Conservation (phyloP, 2,329 filamentous ascomycete species). For the Alternaria triticimaculans region DNA sequence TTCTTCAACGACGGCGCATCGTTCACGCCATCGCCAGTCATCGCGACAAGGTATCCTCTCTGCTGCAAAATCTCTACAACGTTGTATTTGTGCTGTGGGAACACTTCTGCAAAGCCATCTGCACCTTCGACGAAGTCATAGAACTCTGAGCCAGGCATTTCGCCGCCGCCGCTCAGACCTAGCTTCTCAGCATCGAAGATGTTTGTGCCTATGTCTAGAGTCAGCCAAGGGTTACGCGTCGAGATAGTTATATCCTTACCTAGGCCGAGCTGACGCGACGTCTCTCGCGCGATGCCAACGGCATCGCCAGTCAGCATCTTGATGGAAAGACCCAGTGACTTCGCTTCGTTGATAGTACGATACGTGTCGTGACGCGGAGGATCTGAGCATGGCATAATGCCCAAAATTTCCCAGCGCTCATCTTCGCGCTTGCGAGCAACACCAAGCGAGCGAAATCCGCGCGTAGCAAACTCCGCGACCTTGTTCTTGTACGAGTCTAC, state of each 20-base stretch:
- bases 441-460: constrained; percentile 93
- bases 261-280: constrained; percentile 87
- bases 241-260: constrained; percentile 41
- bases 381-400: constrained; percentile 94
- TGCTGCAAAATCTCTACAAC: constrained; percentile 93
- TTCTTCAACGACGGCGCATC: constrained; percentile 92
- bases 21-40: constrained; percentile 97
- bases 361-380: constrained; percentile 90
- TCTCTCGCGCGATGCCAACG: constrained; percentile 91
- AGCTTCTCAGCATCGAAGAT: constrained; percentile 93
- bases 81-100: constrained; percentile 94
- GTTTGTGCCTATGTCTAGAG: constrained; percentile 67
- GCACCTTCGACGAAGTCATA: constrained; percentile 96
- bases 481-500: constrained; percentile 90
- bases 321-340: constrained; percentile 84
- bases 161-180: constrained; percentile 85
- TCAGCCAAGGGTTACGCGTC: not conserved
- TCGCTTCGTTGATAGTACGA: constrained; percentile 88
- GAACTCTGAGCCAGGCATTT: constrained; percentile 92
- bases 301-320: constrained; percentile 98
- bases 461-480: constrained; percentile 87
- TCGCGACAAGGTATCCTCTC: constrained; percentile 91
- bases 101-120: constrained; percentile 93
- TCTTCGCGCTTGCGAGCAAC: constrained; percentile 88
- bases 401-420: constrained; percentile 86